Conservation (phyloP, 208 protist genomes). For the Crithidia acanthocephali region DNA sequence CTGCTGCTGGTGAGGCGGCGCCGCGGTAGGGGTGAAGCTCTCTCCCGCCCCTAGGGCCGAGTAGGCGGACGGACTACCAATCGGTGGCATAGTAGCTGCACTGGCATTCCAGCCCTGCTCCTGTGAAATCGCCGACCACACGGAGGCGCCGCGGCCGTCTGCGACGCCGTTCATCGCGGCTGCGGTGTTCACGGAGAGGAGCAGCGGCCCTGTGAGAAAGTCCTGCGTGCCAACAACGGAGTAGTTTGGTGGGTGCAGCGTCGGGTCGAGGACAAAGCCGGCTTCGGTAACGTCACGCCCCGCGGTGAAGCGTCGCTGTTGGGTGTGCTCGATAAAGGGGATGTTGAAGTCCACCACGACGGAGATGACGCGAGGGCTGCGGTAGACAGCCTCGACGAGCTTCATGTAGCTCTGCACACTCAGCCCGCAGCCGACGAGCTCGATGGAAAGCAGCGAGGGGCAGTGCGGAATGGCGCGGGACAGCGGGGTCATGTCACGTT, state of each 20-base stretch:
- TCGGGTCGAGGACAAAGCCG: slow-evolving; percentile 34
- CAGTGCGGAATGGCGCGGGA: slow-evolving; percentile 86
- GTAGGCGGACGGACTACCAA: not conserved
- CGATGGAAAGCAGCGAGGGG: slow-evolving; percentile 70
- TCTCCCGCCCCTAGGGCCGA: not conserved
- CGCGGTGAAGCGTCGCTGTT: not conserved
- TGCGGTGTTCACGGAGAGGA: not conserved
- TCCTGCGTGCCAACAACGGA: not conserved
- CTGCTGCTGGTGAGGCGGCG: not conserved
- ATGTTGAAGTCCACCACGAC: slow-evolving; percentile 87
- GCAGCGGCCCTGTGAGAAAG: slow-evolving; percentile 1
- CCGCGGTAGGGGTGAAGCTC: not conserved
- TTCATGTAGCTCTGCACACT: slow-evolving; percentile 82
- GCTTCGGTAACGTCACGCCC: not conserved
- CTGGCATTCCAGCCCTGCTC: slow-evolving; percentile 7
- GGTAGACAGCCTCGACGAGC: slow-evolving; percentile 86
- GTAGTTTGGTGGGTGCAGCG: slow-evolving; percentile 3
- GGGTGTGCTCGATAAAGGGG: not conserved
- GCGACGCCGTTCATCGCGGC: not conserved
- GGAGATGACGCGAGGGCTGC: slow-evolving; percentile 57
- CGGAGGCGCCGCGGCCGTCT: not conserved
- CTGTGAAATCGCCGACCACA: not conserved
- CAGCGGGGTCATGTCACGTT: slow-evolving; percentile 86
- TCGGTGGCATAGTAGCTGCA: not conserved
- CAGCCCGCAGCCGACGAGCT: slow-evolving; percentile 83